phyloP scores from a whole-genome alignment of 2,329 filamentous ascomycete genomes.

The Tolypocladium paradoxum region DNA sequence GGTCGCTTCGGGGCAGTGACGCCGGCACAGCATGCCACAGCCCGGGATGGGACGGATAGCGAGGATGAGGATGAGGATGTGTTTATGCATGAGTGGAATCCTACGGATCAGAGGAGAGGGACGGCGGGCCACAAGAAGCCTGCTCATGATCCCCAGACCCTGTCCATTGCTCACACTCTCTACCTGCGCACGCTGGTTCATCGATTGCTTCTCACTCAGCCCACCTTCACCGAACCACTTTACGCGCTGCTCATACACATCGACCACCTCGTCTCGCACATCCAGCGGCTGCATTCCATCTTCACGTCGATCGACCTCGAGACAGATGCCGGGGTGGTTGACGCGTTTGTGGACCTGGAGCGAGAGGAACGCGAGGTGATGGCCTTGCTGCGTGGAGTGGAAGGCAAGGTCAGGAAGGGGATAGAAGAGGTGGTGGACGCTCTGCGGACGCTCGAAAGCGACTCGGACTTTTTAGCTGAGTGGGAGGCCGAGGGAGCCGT shows the following conservation, averaged over 20 bases:
- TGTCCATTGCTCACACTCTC: conserved; percentile 66
- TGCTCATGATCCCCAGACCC: conserved; percentile 68
- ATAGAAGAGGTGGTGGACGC: conserved; percentile 56
- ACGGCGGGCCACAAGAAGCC: neutral
- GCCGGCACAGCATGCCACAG: conserved; percentile 6
- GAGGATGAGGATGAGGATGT: neutral
- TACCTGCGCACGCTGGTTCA: conserved; percentile 62
- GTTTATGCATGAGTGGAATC: neutral
- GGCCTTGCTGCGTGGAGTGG: conserved; percentile 51
- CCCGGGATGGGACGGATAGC: neutral
- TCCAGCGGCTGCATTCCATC: conserved; percentile 63
- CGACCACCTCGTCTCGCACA: conserved; percentile 71
- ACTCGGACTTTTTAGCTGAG: conserved; percentile 32
- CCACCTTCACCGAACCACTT: conserved; percentile 51
- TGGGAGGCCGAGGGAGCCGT: conserved; percentile 25
- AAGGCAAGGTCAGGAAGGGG: conserved; percentile 53
- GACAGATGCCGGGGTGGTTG: conserved; percentile 69
- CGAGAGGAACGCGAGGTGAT: conserved; percentile 62
- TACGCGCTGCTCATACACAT: conserved; percentile 60
- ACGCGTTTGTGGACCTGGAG: conserved; percentile 59
- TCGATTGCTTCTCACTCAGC: conserved; percentile 55
- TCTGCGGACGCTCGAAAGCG: conserved; percentile 33
- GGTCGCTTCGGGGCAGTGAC: conserved; percentile 13
- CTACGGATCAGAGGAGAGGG: neutral
- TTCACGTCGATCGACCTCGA: conserved; percentile 75